Evolutionary conservation across 768 basidiomycete genomes (phyloP).

Genomic region (Pleurotus citrinopileatus): DNA sequence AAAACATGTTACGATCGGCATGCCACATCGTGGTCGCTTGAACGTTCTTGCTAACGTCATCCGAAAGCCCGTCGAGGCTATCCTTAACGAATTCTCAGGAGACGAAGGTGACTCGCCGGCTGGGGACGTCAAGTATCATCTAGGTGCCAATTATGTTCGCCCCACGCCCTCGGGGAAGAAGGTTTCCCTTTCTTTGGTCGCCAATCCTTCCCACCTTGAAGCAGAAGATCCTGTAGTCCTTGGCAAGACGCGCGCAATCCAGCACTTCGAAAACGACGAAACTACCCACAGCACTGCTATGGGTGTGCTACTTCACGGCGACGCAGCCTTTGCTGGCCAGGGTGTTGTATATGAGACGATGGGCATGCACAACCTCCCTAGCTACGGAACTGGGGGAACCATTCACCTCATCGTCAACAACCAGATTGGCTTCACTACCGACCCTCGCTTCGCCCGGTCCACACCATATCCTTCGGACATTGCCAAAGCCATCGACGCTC

Average conservation of each 20-base stretch:
- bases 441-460: constrained; percentile 95
- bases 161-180: constrained; percentile 98
- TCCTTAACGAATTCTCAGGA: constrained; percentile 94
- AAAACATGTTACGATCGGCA: constrained; percentile 95
- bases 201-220: constrained; percentile 98
- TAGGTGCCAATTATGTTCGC: constrained; percentile 97
- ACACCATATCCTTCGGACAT: constrained; percentile 98
- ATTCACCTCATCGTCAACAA: constrained; percentile 99
- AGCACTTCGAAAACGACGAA: constrained; percentile 91
- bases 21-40: constrained; percentile 98
- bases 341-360: constrained; percentile 99
- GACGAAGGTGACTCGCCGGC: constrained; percentile 71
- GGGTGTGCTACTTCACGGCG: constrained; percentile 94
- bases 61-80: constrained; percentile 96
- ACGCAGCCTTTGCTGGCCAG: constrained; percentile 98
- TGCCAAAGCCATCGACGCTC: constrained; percentile 96
- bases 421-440: constrained; percentile 99
- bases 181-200: constrained; percentile 94
- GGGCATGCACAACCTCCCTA: constrained; percentile 94
- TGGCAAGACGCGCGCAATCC: constrained; percentile 96
- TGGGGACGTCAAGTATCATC: constrained; percentile 99
- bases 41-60: constrained; percentile 99
- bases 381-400: constrained; percentile 96
- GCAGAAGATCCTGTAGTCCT: constrained; percentile 98
- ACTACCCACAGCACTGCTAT: constrained; percentile 80